Conservation (phyloP, 192 early-diverging fungal genomes). For the Geranomyces michiganensis region DNA sequence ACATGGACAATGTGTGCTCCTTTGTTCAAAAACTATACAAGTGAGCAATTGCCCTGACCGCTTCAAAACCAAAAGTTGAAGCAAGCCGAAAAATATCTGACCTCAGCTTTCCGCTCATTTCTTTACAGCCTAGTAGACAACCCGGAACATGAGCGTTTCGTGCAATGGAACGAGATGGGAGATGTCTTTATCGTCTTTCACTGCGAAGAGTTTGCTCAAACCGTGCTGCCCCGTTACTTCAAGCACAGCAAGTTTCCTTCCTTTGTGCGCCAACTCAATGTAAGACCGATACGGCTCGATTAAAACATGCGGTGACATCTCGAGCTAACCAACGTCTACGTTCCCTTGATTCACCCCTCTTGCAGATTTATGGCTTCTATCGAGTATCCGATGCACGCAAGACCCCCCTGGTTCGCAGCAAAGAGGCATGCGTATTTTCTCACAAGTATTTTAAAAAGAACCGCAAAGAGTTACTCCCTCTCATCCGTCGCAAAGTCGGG, state of each 20-base stretch:
- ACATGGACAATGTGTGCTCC: slow-evolving; percentile 13
- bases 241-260: slow-evolving; percentile 30
- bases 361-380: slow-evolving; percentile 33
- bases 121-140: slow-evolving; percentile 15
- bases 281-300: not conserved
- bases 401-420: slow-evolving; percentile 28
- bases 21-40: slow-evolving; percentile 9
- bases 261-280: slow-evolving; percentile 26
- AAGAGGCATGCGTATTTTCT: slow-evolving; percentile 34
- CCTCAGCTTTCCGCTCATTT: not conserved
- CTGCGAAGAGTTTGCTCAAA: slow-evolving; percentile 28
- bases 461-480: slow-evolving; percentile 22
- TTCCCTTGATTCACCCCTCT: no score
- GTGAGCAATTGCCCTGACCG: not conserved
- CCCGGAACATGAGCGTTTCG: slow-evolving; percentile 19
- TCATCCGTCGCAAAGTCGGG: slow-evolving; percentile 21
- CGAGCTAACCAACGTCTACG: not conserved
- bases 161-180: slow-evolving; percentile 32
- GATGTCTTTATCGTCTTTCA: slow-evolving; percentile 33
- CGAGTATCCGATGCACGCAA: slow-evolving; percentile 26
- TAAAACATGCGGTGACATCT: not conserved
- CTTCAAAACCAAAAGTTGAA: not conserved
- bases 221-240: slow-evolving; percentile 11
- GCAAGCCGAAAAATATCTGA: not conserved
- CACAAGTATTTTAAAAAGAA: slow-evolving; percentile 15